A percentile compares a stretch with the other conserved stretches of the same genome.
These are phyloP conservation scores for Stemphylium lycopersici DNA, from an alignment of 2,329 filamentous ascomycete species.

Conservation along the genomic window DNA sequence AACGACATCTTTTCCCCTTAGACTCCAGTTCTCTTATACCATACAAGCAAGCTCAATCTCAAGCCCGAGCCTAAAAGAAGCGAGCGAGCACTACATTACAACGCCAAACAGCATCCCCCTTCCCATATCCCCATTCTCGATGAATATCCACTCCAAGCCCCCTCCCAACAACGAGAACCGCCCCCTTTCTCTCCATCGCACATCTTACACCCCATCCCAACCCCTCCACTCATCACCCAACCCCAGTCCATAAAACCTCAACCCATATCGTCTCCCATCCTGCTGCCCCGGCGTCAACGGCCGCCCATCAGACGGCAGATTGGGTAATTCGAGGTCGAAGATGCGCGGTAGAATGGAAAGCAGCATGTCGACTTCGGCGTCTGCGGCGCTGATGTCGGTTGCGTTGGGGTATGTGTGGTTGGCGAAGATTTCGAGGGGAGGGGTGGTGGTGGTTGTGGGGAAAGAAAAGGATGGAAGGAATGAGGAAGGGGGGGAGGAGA, in stretches of 20 bases:
- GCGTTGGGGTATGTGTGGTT: slow-evolving; percentile 10
- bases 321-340: slow-evolving; percentile 9
- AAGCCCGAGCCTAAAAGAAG: no score
- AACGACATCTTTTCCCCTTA: no score
- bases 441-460: no score
- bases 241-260: slow-evolving; percentile 20
- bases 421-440: slow-evolving; percentile 8
- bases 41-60: no score
- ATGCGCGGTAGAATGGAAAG: slow-evolving; percentile 14
- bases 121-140: no score
- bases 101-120: no score
- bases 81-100: no score
- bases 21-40: no score
- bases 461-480: no score
- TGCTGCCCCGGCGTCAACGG: slow-evolving; percentile 24
- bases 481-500: neutral
- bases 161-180: no score
- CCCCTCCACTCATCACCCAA: slow-evolving; percentile 21
- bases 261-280: slow-evolving; percentile 26
- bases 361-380: slow-evolving; percentile 15
- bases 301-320: slow-evolving; percentile 17
- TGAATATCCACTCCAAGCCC: no score
- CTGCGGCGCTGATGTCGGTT: slow-evolving; percentile 16
- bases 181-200: no score
- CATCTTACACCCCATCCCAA: neutral